These are phyloP conservation scores for Hippophae tibetana DNA, from an alignment of 306 rosid genomes.

Conservation along the genomic window DNA sequence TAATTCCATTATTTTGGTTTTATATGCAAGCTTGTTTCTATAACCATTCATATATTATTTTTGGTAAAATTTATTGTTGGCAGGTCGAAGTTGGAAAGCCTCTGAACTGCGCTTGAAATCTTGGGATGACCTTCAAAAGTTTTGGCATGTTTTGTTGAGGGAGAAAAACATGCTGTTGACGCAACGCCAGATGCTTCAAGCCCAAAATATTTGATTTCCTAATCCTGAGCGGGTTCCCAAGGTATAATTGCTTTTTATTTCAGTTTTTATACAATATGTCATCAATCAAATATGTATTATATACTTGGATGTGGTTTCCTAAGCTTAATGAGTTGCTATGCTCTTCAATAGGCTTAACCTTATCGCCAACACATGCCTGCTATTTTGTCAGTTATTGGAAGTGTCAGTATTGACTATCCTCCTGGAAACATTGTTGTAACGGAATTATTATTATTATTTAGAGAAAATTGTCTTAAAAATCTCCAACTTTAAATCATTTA, in stretches of 20 bases:
- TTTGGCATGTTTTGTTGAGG: slow-evolving; percentile 87
- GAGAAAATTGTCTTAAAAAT: no score
- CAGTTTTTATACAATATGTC: no score
- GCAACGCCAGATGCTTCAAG: slow-evolving; percentile 90
- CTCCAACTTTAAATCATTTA: no score
- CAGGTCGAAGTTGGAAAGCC: slow-evolving; percentile 97
- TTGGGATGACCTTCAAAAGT: slow-evolving; percentile 89
- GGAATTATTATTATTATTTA: background rate
- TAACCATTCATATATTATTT: background rate
- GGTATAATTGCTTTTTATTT: slow-evolving; percentile 24
- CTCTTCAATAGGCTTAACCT: no score
- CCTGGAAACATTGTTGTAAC: background rate
- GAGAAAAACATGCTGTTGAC: slow-evolving; percentile 96
- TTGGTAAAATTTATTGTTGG: slow-evolving; percentile 12
- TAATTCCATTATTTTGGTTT: background rate
- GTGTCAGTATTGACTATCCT: background rate
- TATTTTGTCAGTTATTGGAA: no score
- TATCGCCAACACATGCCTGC: no score
- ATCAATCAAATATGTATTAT: no score
- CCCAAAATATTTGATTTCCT: slow-evolving; percentile 72
- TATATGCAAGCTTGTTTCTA: background rate
- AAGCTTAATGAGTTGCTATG: no score
- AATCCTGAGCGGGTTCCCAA: slow-evolving; percentile 90
- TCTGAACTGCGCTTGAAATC: slow-evolving; percentile 79
- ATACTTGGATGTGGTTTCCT: no score